Evolutionary conservation across 2,329 filamentous ascomycete genomes (phyloP), one percentile per base, ranked within the genome.

Genomic region (Nothophaeocryptopus gaeumannii): DNA sequence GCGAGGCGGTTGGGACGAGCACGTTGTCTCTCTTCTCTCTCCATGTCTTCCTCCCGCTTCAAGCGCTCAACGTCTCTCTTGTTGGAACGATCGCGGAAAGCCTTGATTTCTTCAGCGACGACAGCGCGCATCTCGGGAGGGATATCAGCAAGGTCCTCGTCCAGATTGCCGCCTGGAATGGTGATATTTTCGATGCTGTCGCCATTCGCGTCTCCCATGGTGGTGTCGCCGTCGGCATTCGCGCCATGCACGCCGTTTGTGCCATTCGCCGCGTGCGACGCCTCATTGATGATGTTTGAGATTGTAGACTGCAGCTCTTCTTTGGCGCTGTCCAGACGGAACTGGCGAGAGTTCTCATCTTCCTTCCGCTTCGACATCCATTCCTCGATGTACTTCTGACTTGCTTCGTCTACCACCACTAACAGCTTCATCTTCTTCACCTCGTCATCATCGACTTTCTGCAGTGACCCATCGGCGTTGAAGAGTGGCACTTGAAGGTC

Each of bases 51-150:
- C 69, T 99, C 93, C 38, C 86, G 79, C 64, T 85, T 84, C 32
- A 96, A 73, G 3, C 93, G 86, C 69, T 99, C 93, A 64, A 95
- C 74, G 65, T 99, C 93, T 34, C 92, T 81, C 54, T 87, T 83
- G 52, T 84, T 96, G 60, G 92, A 96, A 14, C 92, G 81, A 59
- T 99, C 93, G 58, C 93, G 81, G 75, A 99, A 99, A 0, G 91
- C 88, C 0, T 89, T 85, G 63, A 99, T 99, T 68, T 99, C 95
- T 50, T 86, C 86, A 0, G 93, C 89, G 12, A 99, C 93, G 0
- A 89, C 91, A 67, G 95, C 93, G 16, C 93, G 85, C 89, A 96
- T 95, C 67, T 97, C 93, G 1, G 89, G 86, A 0, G 93, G 93
- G 40, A 99, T 96, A 63, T 99, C 93, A 14, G 91, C 86, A 38